These are phyloP conservation scores for Colletotrichum sp. DNA, from an alignment of 2,329 filamentous ascomycete species.

Conservation along the genomic window DNA sequence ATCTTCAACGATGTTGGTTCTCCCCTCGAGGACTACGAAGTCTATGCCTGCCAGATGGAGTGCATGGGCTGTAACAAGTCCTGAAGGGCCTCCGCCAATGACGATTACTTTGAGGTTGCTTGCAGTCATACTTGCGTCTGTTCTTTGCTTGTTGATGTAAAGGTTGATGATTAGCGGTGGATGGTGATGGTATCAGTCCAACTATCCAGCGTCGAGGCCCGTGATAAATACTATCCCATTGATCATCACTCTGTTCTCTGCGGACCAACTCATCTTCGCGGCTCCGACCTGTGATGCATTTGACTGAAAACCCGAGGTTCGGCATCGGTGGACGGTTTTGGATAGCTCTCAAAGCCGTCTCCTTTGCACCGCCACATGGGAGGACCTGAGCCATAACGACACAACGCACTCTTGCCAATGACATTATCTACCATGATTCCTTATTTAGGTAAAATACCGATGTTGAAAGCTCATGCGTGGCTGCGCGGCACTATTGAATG, in stretches of 20 bases:
- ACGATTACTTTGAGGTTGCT: constrained; percentile 31
- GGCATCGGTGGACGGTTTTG: background rate
- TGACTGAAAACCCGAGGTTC: background rate
- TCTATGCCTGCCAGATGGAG: constrained; percentile 36
- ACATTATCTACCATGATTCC: background rate
- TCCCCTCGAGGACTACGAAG: constrained; percentile 36
- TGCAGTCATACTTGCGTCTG: constrained; percentile 27
- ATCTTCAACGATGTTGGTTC: constrained; percentile 27
- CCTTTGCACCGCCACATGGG: background rate
- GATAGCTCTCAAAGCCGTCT: background rate
- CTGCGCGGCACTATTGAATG: background rate
- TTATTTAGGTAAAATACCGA: background rate
- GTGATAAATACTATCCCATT: background rate
- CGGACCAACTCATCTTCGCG: background rate
- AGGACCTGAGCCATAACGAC: background rate
- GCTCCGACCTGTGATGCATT: background rate
- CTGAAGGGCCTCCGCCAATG: constrained; percentile 33
- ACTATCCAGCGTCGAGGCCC: background rate
- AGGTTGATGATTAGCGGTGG: background rate
- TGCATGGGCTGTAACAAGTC: constrained; percentile 32
- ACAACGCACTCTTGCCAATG: background rate
- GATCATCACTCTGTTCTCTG: accelerated
- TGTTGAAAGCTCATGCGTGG: background rate
- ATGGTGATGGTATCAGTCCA: background rate
- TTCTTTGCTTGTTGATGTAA: background rate